Evolutionary conservation across 257 asterid genomes (phyloP).

Genomic region (Cynanchum wilfordii): DNA sequence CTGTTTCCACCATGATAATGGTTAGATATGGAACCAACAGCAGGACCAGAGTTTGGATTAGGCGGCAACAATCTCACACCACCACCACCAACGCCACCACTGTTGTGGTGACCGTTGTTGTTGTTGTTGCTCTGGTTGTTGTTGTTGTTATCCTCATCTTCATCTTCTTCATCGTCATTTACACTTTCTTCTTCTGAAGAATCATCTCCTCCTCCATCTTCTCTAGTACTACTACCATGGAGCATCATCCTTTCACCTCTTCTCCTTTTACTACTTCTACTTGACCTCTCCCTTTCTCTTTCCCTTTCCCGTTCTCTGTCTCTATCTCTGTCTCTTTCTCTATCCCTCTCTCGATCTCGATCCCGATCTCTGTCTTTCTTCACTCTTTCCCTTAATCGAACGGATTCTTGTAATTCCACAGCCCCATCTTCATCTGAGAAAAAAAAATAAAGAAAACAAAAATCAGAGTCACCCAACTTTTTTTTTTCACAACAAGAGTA

Average conservation of each 20-base stretch:
- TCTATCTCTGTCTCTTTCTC: slow-evolving; percentile 50
- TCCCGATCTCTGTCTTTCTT: slow-evolving; percentile 88
- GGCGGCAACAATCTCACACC: slow-evolving; percentile 42
- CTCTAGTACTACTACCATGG: slow-evolving; percentile 31
- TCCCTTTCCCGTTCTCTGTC: slow-evolving; percentile 58
- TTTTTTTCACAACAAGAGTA: neutral
- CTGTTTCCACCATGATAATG: slow-evolving; percentile 33
- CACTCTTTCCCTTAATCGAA: slow-evolving; percentile 76
- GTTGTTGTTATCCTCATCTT: slow-evolving; percentile 43
- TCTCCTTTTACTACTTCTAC: slow-evolving; percentile 62
- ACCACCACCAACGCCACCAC: slow-evolving; percentile 12
- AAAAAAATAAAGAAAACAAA: slow-evolving; percentile 5
- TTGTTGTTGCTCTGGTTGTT: slow-evolving; percentile 1
- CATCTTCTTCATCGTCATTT: slow-evolving; percentile 73
- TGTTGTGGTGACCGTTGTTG: slow-evolving; percentile 23
- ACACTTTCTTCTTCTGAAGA: slow-evolving; percentile 87
- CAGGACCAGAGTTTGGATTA: slow-evolving; percentile 20
- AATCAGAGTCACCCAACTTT: neutral
- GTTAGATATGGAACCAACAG: slow-evolving; percentile 34
- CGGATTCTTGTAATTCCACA: slow-evolving; percentile 72
- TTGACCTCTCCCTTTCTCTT: slow-evolving; percentile 64
- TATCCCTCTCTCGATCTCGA: slow-evolving; percentile 59
- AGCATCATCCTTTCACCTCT: slow-evolving; percentile 56
- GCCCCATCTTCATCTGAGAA: slow-evolving; percentile 86
- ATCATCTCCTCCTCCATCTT: slow-evolving; percentile 59